phyloP scores from a whole-genome alignment of 2,329 filamentous ascomycete genomes.

The Leptographium radiaticola region DNA sequence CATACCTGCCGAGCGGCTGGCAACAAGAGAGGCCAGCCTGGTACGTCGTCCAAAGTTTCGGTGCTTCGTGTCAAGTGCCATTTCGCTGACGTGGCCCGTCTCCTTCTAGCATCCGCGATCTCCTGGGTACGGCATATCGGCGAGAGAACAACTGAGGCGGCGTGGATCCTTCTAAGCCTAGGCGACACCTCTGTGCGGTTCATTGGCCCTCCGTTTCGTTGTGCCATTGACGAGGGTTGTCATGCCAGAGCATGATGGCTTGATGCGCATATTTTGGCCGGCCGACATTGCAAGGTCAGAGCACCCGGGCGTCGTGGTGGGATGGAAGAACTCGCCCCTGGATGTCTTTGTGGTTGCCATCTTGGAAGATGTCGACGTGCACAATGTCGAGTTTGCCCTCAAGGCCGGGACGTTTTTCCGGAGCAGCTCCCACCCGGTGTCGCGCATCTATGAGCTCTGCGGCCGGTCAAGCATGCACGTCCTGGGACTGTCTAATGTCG shows the following conservation, averaged over 20 bases:
- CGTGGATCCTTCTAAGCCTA: constrained; percentile 74
- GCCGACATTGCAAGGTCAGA: constrained; percentile 64
- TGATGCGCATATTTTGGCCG: constrained; percentile 99
- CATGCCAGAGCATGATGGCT: constrained; percentile 66
- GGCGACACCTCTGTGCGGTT: constrained; percentile 14
- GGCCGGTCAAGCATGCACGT: constrained; percentile 74
- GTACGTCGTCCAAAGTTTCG: constrained; percentile 41
- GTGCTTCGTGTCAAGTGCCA: not conserved
- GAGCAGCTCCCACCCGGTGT: constrained; percentile 65
- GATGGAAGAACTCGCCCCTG: constrained; percentile 85
- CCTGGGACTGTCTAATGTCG: constrained; percentile 66
- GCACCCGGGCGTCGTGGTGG: constrained; percentile 74
- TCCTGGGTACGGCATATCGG: constrained; percentile 70
- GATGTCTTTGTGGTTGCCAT: constrained; percentile 87
- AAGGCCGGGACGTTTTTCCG: constrained; percentile 73
- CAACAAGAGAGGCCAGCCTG: constrained; percentile 63
- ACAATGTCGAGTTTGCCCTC: constrained; percentile 78
- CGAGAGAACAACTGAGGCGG: constrained; percentile 85
- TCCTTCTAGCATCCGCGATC: constrained; percentile 62
- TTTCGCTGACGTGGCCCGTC: not conserved
- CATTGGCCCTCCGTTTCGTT: not conserved
- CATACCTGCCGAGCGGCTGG: constrained; percentile 72
- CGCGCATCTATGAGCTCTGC: constrained; percentile 72
- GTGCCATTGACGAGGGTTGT: constrained; percentile 20
- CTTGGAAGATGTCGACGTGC: constrained; percentile 77